A percentile compares a stretch with the other conserved stretches of the same genome.
These are phyloP conservation scores for Juncus effusus DNA, from an alignment of 176 grass and related monocot genomes.

Conservation along the genomic window DNA sequence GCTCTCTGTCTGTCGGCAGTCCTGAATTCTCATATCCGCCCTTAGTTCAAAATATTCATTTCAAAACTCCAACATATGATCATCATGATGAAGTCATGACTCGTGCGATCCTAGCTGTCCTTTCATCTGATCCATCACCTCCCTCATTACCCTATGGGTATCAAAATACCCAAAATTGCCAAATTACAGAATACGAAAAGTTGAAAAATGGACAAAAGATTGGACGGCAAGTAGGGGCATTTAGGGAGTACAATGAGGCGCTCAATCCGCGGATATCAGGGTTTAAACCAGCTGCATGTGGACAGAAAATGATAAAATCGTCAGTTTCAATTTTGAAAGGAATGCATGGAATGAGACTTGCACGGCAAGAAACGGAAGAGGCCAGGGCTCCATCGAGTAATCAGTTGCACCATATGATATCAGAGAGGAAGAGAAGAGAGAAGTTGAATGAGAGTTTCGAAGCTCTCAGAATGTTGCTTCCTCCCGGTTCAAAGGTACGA, in stretches of 20 bases:
- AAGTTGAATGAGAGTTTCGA: slow-evolving; percentile 73
- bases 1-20: slow-evolving; percentile 46
- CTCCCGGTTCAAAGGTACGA: slow-evolving; percentile 51
- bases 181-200: background rate
- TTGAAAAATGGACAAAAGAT: too few relatives aligned
- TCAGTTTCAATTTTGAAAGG: slow-evolving; percentile 28
- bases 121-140: slow-evolving; percentile 23
- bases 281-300: slow-evolving; percentile 4
- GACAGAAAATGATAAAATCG: slow-evolving; percentile 62
- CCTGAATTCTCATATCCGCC: slow-evolving; percentile 40
- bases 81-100: slow-evolving; percentile 7
- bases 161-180: slow-evolving; percentile 10
- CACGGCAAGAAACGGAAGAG: background rate
- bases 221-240: slow-evolving; percentile 24
- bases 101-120: slow-evolving; percentile 46
- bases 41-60: slow-evolving; percentile 1
- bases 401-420: slow-evolving; percentile 71
- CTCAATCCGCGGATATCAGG: slow-evolving; percentile 14
- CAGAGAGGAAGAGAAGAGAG: slow-evolving; percentile 65
- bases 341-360: slow-evolving; percentile 19
- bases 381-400: background rate
- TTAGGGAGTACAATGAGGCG: slow-evolving; percentile 46
- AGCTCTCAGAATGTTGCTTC: slow-evolving; percentile 47
- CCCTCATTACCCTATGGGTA: background rate
- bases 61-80: slow-evolving; percentile 2